Conservation (phyloP, 2,329 filamentous ascomycete genomes). For the Aspergillus tanneri region DNA sequence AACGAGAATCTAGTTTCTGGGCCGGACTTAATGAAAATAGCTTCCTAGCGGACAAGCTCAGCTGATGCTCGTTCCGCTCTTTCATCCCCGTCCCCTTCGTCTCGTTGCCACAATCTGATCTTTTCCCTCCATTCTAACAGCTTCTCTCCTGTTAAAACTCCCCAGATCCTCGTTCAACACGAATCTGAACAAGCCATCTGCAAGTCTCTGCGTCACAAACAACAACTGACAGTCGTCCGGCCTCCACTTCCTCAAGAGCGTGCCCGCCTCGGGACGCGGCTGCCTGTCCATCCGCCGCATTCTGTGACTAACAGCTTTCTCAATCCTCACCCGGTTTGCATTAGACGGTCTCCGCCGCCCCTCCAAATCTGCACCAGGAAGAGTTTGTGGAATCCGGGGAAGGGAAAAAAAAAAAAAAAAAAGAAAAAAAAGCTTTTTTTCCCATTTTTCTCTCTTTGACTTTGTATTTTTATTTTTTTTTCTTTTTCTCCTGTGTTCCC, state of each 20-base stretch:
- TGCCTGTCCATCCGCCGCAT: conserved; percentile 20
- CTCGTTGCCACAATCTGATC: background rate
- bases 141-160: background rate
- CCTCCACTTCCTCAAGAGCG: conserved; percentile 10
- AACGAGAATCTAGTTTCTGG: background rate
- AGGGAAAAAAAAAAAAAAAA: conserved; percentile 14
- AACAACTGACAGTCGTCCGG: background rate
- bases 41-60: background rate
- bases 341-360: conserved; percentile 21
- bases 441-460: conserved; percentile 14
- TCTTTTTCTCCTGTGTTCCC: conserved; percentile 6
- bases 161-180: background rate
- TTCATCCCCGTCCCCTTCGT: conserved; percentile 1
- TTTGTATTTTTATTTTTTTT: conserved; percentile 4
- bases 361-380: conserved; percentile 23
- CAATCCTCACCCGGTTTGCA: conserved; percentile 13
- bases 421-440: conserved; percentile 20
- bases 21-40: conserved; percentile 10
- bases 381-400: conserved; percentile 33
- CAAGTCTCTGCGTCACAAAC: background rate
- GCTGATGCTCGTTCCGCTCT: conserved; percentile 3
- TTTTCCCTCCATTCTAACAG: background rate
- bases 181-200: conserved; percentile 6
- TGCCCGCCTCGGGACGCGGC: conserved; percentile 16
- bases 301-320: conserved; percentile 40